Base-by-base conservation (phyloP, 148 eudicot genomes). In the Diospyros kaki region DNA sequence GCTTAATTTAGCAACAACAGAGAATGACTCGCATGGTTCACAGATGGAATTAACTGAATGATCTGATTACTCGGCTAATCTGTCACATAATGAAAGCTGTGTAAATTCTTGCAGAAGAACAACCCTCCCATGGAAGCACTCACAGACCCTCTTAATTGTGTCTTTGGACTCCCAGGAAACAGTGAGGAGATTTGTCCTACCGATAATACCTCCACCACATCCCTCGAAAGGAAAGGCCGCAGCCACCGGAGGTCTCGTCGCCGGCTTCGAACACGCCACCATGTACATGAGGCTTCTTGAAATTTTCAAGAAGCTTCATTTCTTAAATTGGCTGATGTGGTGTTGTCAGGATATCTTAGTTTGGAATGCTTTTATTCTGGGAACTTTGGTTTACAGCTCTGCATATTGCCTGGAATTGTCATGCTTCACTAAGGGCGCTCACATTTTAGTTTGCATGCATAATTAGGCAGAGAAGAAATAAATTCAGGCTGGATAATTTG, bases 81-180 rank as follows among this genome's bases (percentile, higher is more conserved):
- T 28, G 28, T 28, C 28, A 28, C 28, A 11, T 41, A 41, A 14
- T 65, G 18, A 15, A 18, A 38, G n/a, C 13, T 73, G 5, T 73
- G 5, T 63, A 62, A 28, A 50, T 58, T 39, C n/a, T n/a, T 55
- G 69, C 55, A 85, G 88, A 68, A 48, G 74, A 77, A 28, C 28
- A 28, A 69, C 69, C 45, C 75, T 51, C 71, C 13, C 8, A 11
- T 54, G 59, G 82, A 80, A 72, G 17, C 78, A 77, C 42, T 50
- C 66, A 74, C 59, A 45, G 64, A 83, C 69, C 86, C 88, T 3
- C 76, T 85, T 46, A 86, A 80, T 65, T 72, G 62, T 53, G 65
- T 83, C 70, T 78, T 83, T 45, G 88, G 86, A 66, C 18, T 13
- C 60, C 71, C 82, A 3, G 76, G 6, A 60, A 72, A 59, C 50